A percentile compares a stretch with the other conserved stretches of the same genome.
Conservation (phyloP, 306 rosid genomes). For the Coriaria nepalensis region DNA sequence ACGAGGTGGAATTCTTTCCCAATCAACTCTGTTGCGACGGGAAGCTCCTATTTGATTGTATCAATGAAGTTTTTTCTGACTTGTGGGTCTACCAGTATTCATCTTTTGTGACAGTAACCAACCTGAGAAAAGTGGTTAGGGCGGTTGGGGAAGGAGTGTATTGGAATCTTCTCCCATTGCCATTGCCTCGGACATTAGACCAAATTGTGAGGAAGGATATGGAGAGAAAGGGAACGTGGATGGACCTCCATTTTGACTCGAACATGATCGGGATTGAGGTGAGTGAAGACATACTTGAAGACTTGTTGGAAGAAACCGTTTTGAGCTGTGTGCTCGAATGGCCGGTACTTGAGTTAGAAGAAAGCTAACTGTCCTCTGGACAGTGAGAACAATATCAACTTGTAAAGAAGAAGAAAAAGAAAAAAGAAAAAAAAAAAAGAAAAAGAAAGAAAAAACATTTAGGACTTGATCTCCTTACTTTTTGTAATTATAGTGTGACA, state of each 20-base stretch:
- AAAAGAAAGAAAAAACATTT: too few species aligned
- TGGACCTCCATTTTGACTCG: slow-evolving; percentile 59
- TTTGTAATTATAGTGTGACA: too few species aligned
- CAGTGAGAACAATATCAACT: too few species aligned
- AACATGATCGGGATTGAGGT: slow-evolving; percentile 55
- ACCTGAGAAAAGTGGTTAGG: slow-evolving; percentile 24
- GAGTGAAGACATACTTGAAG: slow-evolving; percentile 63
- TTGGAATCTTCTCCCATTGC: slow-evolving; percentile 62
- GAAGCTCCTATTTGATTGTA: slow-evolving; percentile 58
- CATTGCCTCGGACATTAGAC: slow-evolving; percentile 62
- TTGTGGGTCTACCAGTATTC: slow-evolving; percentile 46
- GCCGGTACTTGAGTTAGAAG: too few species aligned
- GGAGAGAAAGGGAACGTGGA: slow-evolving; percentile 54
- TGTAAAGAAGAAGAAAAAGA: too few species aligned
- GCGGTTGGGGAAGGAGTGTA: slow-evolving; percentile 57
- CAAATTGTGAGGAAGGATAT: slow-evolving; percentile 74
- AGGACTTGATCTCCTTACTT: too few species aligned
- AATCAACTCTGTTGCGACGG: slow-evolving; percentile 42
- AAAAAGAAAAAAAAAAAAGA: too few species aligned
- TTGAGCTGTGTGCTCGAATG: slow-evolving; percentile 26
- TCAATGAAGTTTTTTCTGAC: slow-evolving; percentile 58
- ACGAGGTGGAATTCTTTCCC: slow-evolving; percentile 40
- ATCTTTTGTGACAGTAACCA: slow-evolving; percentile 33
- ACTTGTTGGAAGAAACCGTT: slow-evolving; percentile 58
- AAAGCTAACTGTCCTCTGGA: too few species aligned